Evolutionary conservation across 2,329 filamentous ascomycete genomes (phyloP).

Genomic region (Monilinia polystroma): DNA sequence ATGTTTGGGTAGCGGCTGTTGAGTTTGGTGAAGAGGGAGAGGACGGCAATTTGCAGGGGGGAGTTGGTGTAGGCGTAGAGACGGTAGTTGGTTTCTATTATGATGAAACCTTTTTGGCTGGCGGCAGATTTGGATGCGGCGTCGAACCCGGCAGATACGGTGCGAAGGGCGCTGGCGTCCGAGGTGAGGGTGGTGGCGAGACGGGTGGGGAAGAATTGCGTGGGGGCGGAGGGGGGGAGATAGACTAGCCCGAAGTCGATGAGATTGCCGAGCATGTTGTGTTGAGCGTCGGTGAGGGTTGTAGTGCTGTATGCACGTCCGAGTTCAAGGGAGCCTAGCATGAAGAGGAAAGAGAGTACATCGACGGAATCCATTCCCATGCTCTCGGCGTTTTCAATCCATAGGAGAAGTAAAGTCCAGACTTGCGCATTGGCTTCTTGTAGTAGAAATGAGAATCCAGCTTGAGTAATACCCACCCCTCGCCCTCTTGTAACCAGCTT

Average conservation of each 20-base stretch:
- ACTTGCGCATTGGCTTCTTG: constrained; percentile 97
- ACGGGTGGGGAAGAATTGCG: constrained; percentile 82
- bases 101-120: constrained; percentile 74
- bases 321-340: constrained; percentile 88
- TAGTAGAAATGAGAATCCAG: constrained; percentile 90
- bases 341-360: constrained; percentile 93
- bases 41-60: constrained; percentile 88
- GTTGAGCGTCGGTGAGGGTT: constrained; percentile 76
- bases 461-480: constrained; percentile 77
- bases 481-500: constrained; percentile 68
- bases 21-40: constrained; percentile 84
- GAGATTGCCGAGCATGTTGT: constrained; percentile 85
- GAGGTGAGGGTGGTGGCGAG: constrained; percentile 89
- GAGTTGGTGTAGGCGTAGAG: constrained; percentile 96
- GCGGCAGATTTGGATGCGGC: constrained; percentile 56
- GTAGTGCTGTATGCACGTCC: constrained; percentile 87
- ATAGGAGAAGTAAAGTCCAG: constrained; percentile 91
- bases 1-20: constrained; percentile 92
- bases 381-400: constrained; percentile 76
- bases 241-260: constrained; percentile 93
- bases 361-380: constrained; percentile 81
- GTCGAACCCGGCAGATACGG: constrained; percentile 65
- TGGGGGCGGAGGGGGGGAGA: constrained; percentile 55
- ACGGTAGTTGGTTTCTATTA: constrained; percentile 97
- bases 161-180: constrained; percentile 67